Evolutionary conservation across 2,329 filamentous ascomycete species (phyloP).

Genomic region (Chaetomiaceae sp.): DNA sequence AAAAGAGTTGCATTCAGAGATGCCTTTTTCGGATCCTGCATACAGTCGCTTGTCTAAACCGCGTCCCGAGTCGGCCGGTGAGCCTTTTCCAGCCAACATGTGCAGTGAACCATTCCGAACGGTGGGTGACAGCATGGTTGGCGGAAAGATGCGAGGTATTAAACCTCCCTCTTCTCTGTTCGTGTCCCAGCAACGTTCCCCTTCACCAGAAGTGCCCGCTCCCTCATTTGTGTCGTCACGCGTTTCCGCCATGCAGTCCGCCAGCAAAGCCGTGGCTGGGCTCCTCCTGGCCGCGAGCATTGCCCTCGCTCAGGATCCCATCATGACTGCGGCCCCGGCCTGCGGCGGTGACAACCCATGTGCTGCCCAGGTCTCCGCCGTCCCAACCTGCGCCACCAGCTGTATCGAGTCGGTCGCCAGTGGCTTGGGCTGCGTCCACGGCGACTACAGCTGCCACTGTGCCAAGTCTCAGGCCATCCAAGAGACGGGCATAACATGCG

Average conservation of each 20-base stretch:
- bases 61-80: too few relatives aligned
- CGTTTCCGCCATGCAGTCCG: constrained; percentile 5
- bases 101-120: too few relatives aligned
- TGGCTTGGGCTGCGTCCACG: neutral
- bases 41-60: too few relatives aligned
- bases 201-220: too few relatives aligned
- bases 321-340: neutral
- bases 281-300: constrained; percentile 1
- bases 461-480: neutral
- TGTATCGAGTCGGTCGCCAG: constrained; percentile 8
- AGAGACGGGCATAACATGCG: neutral
- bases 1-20: too few relatives aligned
- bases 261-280: neutral
- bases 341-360: constrained; percentile 5
- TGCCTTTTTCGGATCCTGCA: too few relatives aligned
- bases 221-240: neutral
- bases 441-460: constrained; percentile 10
- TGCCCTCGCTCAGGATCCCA: neutral
- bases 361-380: neutral
- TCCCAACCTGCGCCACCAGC: constrained; percentile 1
- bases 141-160: too few relatives aligned
- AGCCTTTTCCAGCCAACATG: too few relatives aligned
- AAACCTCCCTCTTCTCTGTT: too few relatives aligned
- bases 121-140: too few relatives aligned
- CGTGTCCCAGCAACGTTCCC: too few relatives aligned